Evolutionary conservation across 2,329 filamentous ascomycete species (phyloP), one percentile per base, ranked within the genome.

Genomic region (Talaromyces sp.): DNA sequence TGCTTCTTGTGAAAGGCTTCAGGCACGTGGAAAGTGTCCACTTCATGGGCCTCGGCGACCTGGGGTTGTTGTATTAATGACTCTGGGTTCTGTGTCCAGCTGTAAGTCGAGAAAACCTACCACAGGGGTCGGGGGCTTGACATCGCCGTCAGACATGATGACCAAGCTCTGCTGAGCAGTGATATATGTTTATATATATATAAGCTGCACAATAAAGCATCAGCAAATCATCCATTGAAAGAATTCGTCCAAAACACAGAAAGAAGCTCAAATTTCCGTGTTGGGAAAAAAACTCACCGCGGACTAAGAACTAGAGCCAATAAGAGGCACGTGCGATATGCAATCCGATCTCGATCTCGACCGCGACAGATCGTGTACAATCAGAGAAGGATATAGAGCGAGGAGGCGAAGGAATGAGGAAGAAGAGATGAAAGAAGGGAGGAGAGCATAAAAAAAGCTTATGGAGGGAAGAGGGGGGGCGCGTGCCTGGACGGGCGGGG

Each of bases 1-100:
- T 88, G 85, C 71, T 88, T 87, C 49, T 80, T 74, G 70, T 78
- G 75, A 72, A 82, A 82, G n/a, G 78, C 78, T 65, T 85, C 77
- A 64, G 85, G 85, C 56, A 86, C 82, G 71, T 85, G 80, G 76
- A 79, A 79, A 51, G 78, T 80, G 65, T 79, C 76, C 65, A 80
- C 78, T 62, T 79, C 72, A 68, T 81, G 78, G 63, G 79, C 78
- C 69, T 82, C 80, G 36, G 70, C 68, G 65, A 80, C 78, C 73
- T 78, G 62, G 22, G 58, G 54, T 59, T 49, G n/a, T 30, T 53
- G 61, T 56, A 33, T 54, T 49, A 32, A 19, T 57, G 33, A 64
- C 30, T 61, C 25, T 17, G 25, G 6, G 8, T 55, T 22, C 32
- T 42, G n/a, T 47, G 9, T 11, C 3, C 19, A 49, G 19, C 44